Base-by-base conservation (phyloP, 306 rosid species). In the Chamaecrista fasciculata region DNA sequence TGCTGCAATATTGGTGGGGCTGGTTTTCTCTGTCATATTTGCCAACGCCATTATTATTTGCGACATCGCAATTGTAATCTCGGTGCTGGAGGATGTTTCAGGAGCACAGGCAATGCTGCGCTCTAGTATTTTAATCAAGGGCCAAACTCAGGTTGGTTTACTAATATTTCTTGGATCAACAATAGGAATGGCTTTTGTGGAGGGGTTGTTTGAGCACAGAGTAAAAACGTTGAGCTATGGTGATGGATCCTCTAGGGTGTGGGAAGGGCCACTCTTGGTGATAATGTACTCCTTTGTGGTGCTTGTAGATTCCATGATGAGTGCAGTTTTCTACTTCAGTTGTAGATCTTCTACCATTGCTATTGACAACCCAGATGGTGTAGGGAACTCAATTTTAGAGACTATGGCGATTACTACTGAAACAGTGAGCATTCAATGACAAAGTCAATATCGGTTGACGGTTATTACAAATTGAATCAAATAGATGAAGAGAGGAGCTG, bases 191-290 rank as follows among this genome's bases (percentile, higher is more conserved):
- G 89, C 96, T 12, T 87, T 95, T 71, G 95, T 95, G 75, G 92
- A 95, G 84, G 97, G 97, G 0, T 73, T 95, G 81, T 95, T 88
- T 79, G 96, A 91, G 84, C 96, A 95, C 51, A 86, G 97, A 39
- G 99, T 95, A 67, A 91, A 85, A 91, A 89, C 91, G 0, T 63
- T 95, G 70, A 95, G 99, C 89, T 95, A 95, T 50, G 99, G 99
- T 37, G 96, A 95, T 57, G 97, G 99, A 61, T 91, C 97, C 74
- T 95, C 99, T 0, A 82, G 97, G 80, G 37, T 87, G 60, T 95
- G 99, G 99, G 99, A 95, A 86, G 97, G 99, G 44, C 99, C 97
- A 2, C 96, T 95, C 44, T 80, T 95, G 95, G 99, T 95, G 76
- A 72, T 89, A 24, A 91, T 91, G 96, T 86, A 91, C 83, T 90